Evolutionary conservation across 768 basidiomycete species (phyloP).

Genomic region (Pulveroboletus ravenelii): DNA sequence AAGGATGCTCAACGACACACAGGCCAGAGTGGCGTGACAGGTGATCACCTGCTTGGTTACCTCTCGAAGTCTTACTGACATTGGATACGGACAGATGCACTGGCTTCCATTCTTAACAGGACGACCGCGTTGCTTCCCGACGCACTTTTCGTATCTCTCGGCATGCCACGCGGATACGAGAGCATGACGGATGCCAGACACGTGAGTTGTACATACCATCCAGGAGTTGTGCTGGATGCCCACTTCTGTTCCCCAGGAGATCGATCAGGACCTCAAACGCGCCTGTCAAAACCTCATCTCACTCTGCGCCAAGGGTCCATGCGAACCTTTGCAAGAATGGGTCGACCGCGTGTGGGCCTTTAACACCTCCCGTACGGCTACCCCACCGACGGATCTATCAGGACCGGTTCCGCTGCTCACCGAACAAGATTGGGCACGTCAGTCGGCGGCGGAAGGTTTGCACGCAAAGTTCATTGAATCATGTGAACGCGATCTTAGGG

Average conservation of each 20-base stretch:
- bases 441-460: slow-evolving; percentile 43
- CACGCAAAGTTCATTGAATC: slow-evolving; percentile 53
- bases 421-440: slow-evolving; percentile 48
- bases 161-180: slow-evolving; percentile 57
- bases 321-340: slow-evolving; percentile 61
- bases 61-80: slow-evolving; percentile 1
- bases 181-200: slow-evolving; percentile 68
- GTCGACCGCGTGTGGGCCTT: slow-evolving; percentile 45
- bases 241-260: slow-evolving; percentile 48
- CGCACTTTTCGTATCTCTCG: slow-evolving; percentile 64
- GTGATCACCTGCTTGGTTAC: slow-evolving; percentile 29
- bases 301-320: slow-evolving; percentile 52
- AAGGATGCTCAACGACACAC: slow-evolving; percentile 40
- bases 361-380: slow-evolving; percentile 20
- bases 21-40: slow-evolving; percentile 54
- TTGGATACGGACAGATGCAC: slow-evolving; percentile 19
- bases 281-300: slow-evolving; percentile 84
- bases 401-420: slow-evolving; percentile 24
- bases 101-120: slow-evolving; percentile 30
- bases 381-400: slow-evolving; percentile 16
- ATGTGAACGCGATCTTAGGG: slow-evolving; percentile 52
- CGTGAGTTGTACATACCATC: slow-evolving; percentile 37
- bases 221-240: neutral
- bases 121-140: slow-evolving; percentile 51
- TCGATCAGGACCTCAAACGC: slow-evolving; percentile 79